Evolutionary conservation across 2,329 filamentous ascomycete species (phyloP).

Genomic region (Pestalotiopsis sp.): DNA sequence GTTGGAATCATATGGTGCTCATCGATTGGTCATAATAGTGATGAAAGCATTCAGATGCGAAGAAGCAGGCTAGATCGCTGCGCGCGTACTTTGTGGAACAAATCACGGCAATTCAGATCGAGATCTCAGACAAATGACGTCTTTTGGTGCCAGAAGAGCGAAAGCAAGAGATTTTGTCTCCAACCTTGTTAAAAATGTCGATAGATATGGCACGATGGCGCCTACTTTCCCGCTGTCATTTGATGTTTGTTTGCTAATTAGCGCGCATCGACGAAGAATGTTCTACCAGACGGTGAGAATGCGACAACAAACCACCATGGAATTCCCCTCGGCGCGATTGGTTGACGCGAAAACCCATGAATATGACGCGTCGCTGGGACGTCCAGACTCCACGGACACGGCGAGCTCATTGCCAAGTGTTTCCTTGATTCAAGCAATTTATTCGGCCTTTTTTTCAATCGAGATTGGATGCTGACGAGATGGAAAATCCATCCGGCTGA

Average conservation of each 20-base stretch:
- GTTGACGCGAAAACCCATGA: background rate
- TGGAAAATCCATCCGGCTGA: background rate
- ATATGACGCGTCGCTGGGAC: too few species aligned
- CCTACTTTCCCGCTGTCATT: background rate
- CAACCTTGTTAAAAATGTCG: background rate
- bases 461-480: background rate
- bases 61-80: background rate
- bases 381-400: too few species aligned
- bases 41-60: background rate
- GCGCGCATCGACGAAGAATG: background rate
- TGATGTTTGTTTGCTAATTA: background rate
- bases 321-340: background rate
- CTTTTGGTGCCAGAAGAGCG: background rate
- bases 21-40: too few species aligned
- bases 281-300: background rate
- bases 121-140: background rate
- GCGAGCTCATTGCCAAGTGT: too few species aligned
- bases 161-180: background rate
- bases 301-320: background rate
- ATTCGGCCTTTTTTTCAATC: background rate
- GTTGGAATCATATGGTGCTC: too few species aligned
- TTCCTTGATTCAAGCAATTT: background rate
- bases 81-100: background rate
- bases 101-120: background rate
- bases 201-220: background rate